Base-by-base conservation (phyloP, 441 rosid species). In the Jatropha multifida region DNA sequence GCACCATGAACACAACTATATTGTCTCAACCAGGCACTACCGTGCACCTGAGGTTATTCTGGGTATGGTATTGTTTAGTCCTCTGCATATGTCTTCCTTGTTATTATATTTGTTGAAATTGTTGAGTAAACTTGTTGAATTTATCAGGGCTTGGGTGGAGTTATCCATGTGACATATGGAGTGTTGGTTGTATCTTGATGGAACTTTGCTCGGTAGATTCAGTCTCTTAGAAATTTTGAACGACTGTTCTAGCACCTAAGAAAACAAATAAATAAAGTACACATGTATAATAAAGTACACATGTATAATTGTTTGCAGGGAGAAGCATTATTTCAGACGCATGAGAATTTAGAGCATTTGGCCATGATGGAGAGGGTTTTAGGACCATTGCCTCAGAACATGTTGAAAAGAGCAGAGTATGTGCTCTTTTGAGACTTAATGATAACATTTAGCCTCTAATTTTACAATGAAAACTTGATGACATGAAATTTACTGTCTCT, bases 351-450 rank as follows among this genome's bases (percentile, higher is more conserved):
- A 44, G 95, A 89, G 86, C 95, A 89, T 81, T 81, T 89, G 20
- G 93, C 93, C 23, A 90, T 90, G 93, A 90, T 90, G 93, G 93
- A 90, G 81, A 88, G 88, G 80, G 90, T 85, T 55, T 80, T 90
- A n/a, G 95, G 95, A 18, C 89, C 87, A 37, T 66, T 90, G 77
- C 91, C 93, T 64, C 88, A 80, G 65, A 90, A 87, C 75, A 83
- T 89, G 86, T 67, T 86, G 77, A 82, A 83, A 75, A 84, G 87
- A 86, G 89, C 75, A 27, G 88, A 85, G 95, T 90, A 68, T 66
- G 90, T 78, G 51, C 41, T 32, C 72, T 68, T 74, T 3, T 37
- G 52, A 65, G 71, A 10, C 20, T 38, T 69, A 32, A 23, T 62
- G 13, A 27, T 26, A 15, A 51, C 51, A 9, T 71, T 58, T 71